phyloP scores from a whole-genome alignment of 768 basidiomycete species.

The Kwoniella dendrophila region DNA sequence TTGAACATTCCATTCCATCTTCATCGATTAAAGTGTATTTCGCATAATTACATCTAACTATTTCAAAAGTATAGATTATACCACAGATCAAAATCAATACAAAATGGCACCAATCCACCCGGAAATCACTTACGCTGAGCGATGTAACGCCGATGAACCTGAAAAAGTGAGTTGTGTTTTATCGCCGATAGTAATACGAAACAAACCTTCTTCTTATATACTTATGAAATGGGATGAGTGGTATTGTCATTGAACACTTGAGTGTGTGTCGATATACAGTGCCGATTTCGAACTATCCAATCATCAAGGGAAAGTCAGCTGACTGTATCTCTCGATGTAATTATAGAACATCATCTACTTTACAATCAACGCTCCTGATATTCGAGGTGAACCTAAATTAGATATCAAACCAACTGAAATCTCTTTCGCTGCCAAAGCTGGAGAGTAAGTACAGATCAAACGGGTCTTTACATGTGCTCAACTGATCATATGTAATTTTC shows the following conservation, averaged over 20 bases:
- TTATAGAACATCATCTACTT: slow-evolving; percentile 79
- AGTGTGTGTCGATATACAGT: not conserved
- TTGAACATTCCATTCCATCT: slow-evolving; percentile 11
- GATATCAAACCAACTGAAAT: slow-evolving; percentile 54
- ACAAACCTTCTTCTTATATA: not conserved
- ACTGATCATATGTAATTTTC: not conserved
- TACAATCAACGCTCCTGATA: slow-evolving; percentile 60
- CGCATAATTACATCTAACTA: not conserved
- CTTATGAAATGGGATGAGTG: too few relatives aligned
- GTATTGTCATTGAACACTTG: not conserved
- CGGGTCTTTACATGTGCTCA: not conserved
- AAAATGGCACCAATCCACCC: slow-evolving; percentile 63
- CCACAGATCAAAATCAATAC: not conserved
- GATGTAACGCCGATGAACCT: slow-evolving; percentile 68
- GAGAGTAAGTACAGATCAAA: slow-evolving; percentile 43
- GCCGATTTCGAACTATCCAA: not conserved
- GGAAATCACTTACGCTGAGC: slow-evolving; percentile 93
- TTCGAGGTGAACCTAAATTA: slow-evolving; percentile 54
- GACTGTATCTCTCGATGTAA: too few relatives aligned
- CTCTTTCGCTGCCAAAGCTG: slow-evolving; percentile 56
- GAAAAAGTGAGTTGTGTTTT: slow-evolving; percentile 64
- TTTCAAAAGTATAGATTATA: not conserved
- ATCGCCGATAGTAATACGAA: not conserved
- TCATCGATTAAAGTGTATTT: not conserved
- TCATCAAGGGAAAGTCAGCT: too few relatives aligned